Percentiles rank a stretch among this genome's conserved stretches.
These are phyloP conservation scores for Penicillium desertorum DNA, from an alignment of 495 filamentous ascomycete genomes.

Conservation along the genomic window DNA sequence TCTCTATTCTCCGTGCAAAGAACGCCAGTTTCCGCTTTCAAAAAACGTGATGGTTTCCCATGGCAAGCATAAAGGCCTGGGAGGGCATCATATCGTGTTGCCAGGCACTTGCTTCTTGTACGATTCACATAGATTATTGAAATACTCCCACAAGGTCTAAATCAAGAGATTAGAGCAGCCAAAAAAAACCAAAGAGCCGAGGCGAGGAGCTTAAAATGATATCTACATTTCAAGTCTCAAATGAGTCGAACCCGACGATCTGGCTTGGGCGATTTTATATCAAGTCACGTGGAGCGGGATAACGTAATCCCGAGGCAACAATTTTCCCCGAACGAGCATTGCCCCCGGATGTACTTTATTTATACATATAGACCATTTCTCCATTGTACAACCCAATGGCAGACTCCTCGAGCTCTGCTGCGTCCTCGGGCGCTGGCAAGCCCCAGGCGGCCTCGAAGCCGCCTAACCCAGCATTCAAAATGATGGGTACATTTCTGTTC, in stretches of 20 bases:
- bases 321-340: slow-evolving; percentile 22
- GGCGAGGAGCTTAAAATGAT: neutral
- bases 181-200: neutral
- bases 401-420: slow-evolving; percentile 38
- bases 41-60: neutral
- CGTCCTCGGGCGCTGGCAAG: slow-evolving; percentile 31
- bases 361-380: neutral
- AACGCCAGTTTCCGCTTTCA: slow-evolving; percentile 5
- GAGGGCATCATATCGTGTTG: neutral
- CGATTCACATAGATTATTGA: neutral
- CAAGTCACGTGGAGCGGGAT: slow-evolving; percentile 2
- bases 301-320: slow-evolving; percentile 7
- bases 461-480: slow-evolving; percentile 67
- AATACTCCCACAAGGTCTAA: neutral
- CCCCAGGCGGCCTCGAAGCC: slow-evolving; percentile 46
- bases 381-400: slow-evolving; percentile 29
- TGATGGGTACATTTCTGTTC: slow-evolving; percentile 58
- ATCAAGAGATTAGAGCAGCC: neutral
- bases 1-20: slow-evolving; percentile 10
- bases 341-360: slow-evolving; percentile 4
- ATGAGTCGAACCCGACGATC: neutral
- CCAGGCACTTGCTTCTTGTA: neutral
- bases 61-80: neutral
- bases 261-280: neutral
- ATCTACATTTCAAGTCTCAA: neutral